Percentiles rank a stretch among this genome's conserved stretches.
Conservation (phyloP, 441 rosid genomes). For the Capsella rubella region DNA sequence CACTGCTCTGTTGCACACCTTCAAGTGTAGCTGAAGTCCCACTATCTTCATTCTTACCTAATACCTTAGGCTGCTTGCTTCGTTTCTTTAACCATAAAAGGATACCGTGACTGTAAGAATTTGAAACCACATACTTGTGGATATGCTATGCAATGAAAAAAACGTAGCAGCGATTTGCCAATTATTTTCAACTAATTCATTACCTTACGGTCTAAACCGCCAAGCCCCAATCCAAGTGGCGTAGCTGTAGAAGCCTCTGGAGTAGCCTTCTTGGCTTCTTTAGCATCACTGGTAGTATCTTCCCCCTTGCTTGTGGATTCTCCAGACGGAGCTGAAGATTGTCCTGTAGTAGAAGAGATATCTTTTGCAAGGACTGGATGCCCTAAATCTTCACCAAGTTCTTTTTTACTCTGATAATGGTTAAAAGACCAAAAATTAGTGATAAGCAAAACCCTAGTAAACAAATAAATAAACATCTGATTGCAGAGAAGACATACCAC, state of each 20-base stretch:
- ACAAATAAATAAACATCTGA: constrained; percentile 5
- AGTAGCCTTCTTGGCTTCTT: constrained; percentile 53
- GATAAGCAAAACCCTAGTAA: neutral
- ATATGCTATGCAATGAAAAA: constrained; percentile 20
- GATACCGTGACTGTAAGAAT: constrained; percentile 14
- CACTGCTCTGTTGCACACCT: constrained; percentile 49
- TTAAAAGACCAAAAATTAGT: constrained; percentile 24
- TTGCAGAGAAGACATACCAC: constrained; percentile 54
- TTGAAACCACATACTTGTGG: constrained; percentile 23
- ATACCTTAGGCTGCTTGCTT: constrained; percentile 53
- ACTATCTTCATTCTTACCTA: constrained; percentile 43
- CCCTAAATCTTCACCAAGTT: constrained; percentile 21
- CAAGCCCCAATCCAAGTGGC: constrained; percentile 93
- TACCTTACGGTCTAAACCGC: constrained; percentile 88
- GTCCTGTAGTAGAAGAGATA: constrained; percentile 23
- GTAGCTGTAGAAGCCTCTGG: constrained; percentile 51
- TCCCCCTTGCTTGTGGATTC: constrained; percentile 47
- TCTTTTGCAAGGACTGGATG: constrained; percentile 29
- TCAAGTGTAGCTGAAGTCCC: constrained; percentile 47
- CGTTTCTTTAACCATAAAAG: constrained; percentile 49
- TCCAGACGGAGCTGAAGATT: constrained; percentile 39
- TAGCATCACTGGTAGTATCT: constrained; percentile 49
- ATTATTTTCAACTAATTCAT: constrained; percentile 19
- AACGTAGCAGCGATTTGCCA: neutral
- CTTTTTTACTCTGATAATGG: constrained; percentile 36